Base-by-base conservation (phyloP, 768 basidiomycete genomes). In the Tephrocybe sp. region DNA sequence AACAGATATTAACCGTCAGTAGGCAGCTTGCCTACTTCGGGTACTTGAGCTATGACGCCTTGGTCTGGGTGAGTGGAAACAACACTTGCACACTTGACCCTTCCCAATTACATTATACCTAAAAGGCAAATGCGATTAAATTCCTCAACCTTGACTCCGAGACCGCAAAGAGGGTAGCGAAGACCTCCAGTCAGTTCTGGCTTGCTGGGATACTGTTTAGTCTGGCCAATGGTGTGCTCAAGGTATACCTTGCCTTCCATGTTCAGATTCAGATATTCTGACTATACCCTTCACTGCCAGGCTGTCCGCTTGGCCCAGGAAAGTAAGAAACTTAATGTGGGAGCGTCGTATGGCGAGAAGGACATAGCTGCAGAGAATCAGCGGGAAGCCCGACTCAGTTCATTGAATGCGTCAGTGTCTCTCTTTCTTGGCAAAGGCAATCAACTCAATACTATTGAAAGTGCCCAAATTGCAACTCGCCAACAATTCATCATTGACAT, bases 11-110 rank as follows among this genome's bases (percentile, higher is more conserved):
- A 0, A 83, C 88, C 19, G 82, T 97, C 57, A 84, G 78, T 27
- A 77, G 91, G 41, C 95, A 98, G 66, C 63, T 98, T 15, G 79
- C 80, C 2, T 98, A 97, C 73, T 93, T 91, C 54, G 86, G 84
- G 3, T 99, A 91, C 67, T 79, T 97, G 38, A 64, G 82, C 9
- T 82, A 88, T 59, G 97, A 99, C 64, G 79, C 82, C 42, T 61
- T 97, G 52, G 72, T 87, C 58, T 99, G 93, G 93, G 92, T 94
- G 62, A 53, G 84, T 61, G 9, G 1, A 16, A 48, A 19, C 27
- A n/a, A 27, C 40, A 23, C 41, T 2, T n/a, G 13, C 22, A 29
- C 47, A n/a, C n/a, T n/a, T 16, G 37, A 30, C 42, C 55, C 41
- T 34, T n/a, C n/a, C n/a, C n/a, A n/a, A n/a, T n/a, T 27, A 21